Percentiles rank a stretch among this genome's conserved stretches.
phyloP scores from a whole-genome alignment of 192 early-diverging fungal species.

The Gonapodya prolifera region DNA sequence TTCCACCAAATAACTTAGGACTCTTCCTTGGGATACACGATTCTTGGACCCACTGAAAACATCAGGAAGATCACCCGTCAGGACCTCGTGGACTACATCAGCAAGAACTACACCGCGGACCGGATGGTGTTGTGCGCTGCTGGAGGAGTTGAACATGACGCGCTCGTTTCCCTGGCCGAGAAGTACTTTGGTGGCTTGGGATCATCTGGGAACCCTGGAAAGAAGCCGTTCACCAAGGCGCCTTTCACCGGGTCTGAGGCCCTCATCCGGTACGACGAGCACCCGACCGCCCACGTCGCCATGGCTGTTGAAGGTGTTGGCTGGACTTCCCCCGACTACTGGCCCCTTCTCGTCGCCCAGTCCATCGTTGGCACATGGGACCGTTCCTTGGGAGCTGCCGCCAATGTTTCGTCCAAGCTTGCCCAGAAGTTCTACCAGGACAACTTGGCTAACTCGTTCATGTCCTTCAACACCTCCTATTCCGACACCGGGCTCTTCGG shows the following conservation, averaged over 20 bases:
- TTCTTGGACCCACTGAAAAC: conserved; percentile 88
- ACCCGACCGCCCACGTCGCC: conserved; percentile 91
- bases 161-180: conserved; percentile 80
- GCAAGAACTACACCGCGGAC: conserved; percentile 89
- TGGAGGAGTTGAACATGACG: conserved; percentile 88
- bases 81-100: conserved; percentile 81
- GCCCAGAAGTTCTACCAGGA: conserved; percentile 70
- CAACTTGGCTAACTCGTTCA: conserved; percentile 92
- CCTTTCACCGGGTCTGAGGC: conserved; percentile 84
- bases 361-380: conserved; percentile 96
- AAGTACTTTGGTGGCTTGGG: conserved; percentile 80
- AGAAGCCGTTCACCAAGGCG: conserved; percentile 38
- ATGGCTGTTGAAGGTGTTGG: conserved; percentile 91
- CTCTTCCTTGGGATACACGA: conserved; percentile 69
- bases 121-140: conserved; percentile 93
- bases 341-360: conserved; percentile 87
- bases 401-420: conserved; percentile 73
- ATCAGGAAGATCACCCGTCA: conserved; percentile 76
- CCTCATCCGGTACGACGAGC: conserved; percentile 74
- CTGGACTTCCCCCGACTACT: conserved; percentile 93
- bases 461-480: conserved; percentile 99
- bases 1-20: background rate
- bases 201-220: conserved; percentile 27
- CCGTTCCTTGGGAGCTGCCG: conserved; percentile 77
- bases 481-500: conserved; percentile 95